Conservation (phyloP, 192 early-diverging fungal species). For the Dissophora ornata region DNA sequence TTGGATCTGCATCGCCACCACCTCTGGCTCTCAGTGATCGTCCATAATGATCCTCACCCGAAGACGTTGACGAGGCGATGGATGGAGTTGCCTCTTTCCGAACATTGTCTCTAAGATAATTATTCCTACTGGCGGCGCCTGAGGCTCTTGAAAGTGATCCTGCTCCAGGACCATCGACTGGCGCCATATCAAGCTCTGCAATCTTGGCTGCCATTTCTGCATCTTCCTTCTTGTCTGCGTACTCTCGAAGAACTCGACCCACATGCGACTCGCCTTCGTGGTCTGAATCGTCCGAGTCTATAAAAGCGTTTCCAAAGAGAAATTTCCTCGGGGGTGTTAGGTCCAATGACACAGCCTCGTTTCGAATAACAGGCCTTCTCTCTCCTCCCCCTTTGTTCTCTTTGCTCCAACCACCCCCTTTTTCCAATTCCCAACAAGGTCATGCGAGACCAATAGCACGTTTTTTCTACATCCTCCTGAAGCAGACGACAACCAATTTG, state of each 20-base stretch:
- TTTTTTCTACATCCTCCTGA: not conserved
- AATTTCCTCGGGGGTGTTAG: no score
- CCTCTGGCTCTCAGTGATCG: slow-evolving; percentile 12
- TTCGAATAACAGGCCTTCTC: no score
- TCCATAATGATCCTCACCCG: slow-evolving; percentile 28
- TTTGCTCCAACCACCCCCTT: not conserved
- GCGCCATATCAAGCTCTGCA: slow-evolving; percentile 46
- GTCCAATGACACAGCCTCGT: no score
- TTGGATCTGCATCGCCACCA: not conserved
- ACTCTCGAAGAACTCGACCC: slow-evolving; percentile 61
- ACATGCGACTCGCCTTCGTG: slow-evolving; percentile 68
- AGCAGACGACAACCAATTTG: not conserved
- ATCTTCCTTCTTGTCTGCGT: slow-evolving; percentile 61
- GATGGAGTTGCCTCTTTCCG: slow-evolving; percentile 11
- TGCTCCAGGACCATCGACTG: not conserved
- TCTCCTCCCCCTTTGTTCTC: no score
- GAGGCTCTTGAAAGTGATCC: slow-evolving; percentile 19
- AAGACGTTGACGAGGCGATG: slow-evolving; percentile 1
- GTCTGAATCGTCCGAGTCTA: slow-evolving; percentile 70
- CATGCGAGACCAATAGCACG: no score
- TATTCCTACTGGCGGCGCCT: slow-evolving; percentile 13
- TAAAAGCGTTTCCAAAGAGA: slow-evolving; percentile 1
- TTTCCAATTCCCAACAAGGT: not conserved
- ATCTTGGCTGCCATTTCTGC: slow-evolving; percentile 43
- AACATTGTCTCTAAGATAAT: slow-evolving; percentile 23